These are phyloP conservation scores for Auricularia sp. DNA, from an alignment of 768 basidiomycete species.

Conservation along the genomic window DNA sequence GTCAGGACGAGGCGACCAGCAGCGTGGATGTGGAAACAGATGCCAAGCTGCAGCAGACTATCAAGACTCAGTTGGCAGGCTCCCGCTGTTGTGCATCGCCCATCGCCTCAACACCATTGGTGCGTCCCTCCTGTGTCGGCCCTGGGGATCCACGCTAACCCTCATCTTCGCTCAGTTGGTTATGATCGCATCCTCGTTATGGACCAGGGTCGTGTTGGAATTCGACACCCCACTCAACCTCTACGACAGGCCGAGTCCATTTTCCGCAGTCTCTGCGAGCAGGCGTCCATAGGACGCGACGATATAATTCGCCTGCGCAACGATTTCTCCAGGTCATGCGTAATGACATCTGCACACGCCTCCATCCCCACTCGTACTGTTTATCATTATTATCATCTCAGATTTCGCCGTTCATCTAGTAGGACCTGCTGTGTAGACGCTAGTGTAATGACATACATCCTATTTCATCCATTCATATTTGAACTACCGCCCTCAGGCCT, in stretches of 20 bases:
- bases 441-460: background rate
- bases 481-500: too few species aligned
- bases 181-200: conserved; percentile 67
- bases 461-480: background rate
- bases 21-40: conserved; percentile 57
- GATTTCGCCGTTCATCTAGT: too few species aligned
- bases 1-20: conserved; percentile 54
- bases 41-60: conserved; percentile 50
- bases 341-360: background rate
- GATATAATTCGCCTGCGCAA: conserved; percentile 46
- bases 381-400: too few species aligned
- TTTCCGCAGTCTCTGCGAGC: conserved; percentile 61
- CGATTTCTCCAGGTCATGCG: background rate
- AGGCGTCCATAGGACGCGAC: conserved; percentile 44
- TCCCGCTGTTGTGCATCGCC: conserved; percentile 47
- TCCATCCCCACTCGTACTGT: background rate
- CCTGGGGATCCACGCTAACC: conserved; percentile 9
- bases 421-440: too few species aligned
- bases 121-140: conserved; percentile 23
- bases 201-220: conserved; percentile 56
- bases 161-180: conserved; percentile 30
- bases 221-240: conserved; percentile 65
- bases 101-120: conserved; percentile 50
- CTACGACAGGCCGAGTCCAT: conserved; percentile 51
- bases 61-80: conserved; percentile 47